Base-by-base conservation (phyloP, 2,329 filamentous ascomycete species). In the Trichoderma cornu-damae region DNA sequence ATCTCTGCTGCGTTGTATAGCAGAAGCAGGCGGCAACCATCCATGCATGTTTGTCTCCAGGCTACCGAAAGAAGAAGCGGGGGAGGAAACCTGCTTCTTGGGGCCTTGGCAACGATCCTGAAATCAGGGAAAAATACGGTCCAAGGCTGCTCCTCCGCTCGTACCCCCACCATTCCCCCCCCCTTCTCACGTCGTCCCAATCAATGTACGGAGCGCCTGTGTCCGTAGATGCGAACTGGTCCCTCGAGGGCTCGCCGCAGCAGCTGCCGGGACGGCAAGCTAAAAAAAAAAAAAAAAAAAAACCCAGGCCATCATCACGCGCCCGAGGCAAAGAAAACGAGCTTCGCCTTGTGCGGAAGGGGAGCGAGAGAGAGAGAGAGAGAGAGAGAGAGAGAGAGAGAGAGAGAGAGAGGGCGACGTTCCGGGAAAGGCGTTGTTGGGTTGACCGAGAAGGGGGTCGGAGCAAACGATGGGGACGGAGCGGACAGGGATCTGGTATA, bases 91-190 rank as follows among this genome's bases (percentile, higher is more conserved):
- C 26, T 28, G 32, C 52, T 47, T 47, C 40, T 22, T 55, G 37
- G 40, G 40, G 40, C 22, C 52, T 55, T 55, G 52, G 52, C 52
- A 32, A 6, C 22, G 6, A 55, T 55, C 52, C 52, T 55, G 52
- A 55, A 55, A 55, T 55, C 42, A 55, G 24, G 52, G 12, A 28
- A 55, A 28, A 55, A 12, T n/a, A 35, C 4, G 18, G 8, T 18
- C 24, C 9, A 46, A 38, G 9, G 34, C 18, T 28, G 20, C 14
- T 46, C 30, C 50, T 38, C 42, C 28, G 18, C 49, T 34, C 6
- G 12, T 16, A 52, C 22, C 34, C 18, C 38, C 28, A 16, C 32
- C 16, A 8, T 30, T 24, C n/a, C 22, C 30, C 35, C 40, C 30
- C 49, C 8, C n/a, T 22, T 47, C 22, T 55, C n/a, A n/a, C 44